Conservation (phyloP, 768 basidiomycete genomes). For the Amanita phalloides region DNA sequence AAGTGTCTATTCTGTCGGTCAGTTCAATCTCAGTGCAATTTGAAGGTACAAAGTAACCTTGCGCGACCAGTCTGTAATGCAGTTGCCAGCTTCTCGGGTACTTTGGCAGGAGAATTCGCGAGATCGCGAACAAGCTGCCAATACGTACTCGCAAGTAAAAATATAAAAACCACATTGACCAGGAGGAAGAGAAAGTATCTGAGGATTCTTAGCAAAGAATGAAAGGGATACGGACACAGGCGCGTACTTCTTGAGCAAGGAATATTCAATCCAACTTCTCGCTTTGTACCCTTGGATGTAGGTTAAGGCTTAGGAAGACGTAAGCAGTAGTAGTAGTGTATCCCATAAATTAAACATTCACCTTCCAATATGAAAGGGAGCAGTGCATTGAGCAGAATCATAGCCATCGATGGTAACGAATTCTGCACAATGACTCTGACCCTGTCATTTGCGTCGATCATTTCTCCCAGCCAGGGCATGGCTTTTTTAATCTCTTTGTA, state of each 20-base stretch:
- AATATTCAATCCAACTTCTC: conserved; percentile 89
- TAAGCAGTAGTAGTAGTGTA: conserved; percentile 2
- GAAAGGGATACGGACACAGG: neutral
- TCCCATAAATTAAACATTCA: conserved; percentile 14
- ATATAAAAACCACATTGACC: conserved; percentile 90
- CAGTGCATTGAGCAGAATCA: conserved; percentile 83
- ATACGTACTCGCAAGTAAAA: conserved; percentile 85
- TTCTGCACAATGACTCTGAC: conserved; percentile 88
- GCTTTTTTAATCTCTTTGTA: conserved; percentile 90
- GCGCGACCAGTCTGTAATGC: conserved; percentile 73
- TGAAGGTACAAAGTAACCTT: conserved; percentile 27
- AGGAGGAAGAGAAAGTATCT: conserved; percentile 94
- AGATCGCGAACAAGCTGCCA: conserved; percentile 87
- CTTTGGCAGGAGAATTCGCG: conserved; percentile 87
- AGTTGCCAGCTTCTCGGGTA: conserved; percentile 84
- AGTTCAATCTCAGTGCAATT: conserved; percentile 2
- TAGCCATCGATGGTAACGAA: conserved; percentile 82
- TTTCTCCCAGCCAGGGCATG: conserved; percentile 76
- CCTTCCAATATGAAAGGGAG: conserved; percentile 88
- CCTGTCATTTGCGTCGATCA: conserved; percentile 76
- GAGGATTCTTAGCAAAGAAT: conserved; percentile 6
- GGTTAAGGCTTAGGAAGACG: conserved; percentile 40
- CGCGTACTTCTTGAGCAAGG: conserved; percentile 78
- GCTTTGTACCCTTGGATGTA: conserved; percentile 89
- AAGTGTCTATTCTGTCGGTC: conserved; percentile 42